Conservation (phyloP, 2,329 filamentous ascomycete species). For the Aspergillus ochraceus region DNA sequence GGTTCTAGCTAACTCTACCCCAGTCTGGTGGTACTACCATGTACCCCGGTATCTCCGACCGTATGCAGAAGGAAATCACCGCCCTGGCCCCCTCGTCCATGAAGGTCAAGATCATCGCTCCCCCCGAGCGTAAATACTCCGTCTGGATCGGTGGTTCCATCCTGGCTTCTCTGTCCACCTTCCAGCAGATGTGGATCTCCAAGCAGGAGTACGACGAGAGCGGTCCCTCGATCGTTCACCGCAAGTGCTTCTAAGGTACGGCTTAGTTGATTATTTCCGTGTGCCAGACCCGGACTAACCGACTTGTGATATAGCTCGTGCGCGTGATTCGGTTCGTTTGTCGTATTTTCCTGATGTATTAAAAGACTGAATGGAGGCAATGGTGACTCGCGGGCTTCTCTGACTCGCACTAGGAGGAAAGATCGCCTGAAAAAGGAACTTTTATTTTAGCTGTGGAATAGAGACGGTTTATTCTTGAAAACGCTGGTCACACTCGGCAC, state of each 20-base stretch:
- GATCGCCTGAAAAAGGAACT: constrained; percentile 42
- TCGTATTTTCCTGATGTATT: constrained; percentile 44
- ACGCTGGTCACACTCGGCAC: constrained; percentile 23
- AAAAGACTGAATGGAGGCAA: constrained; percentile 41
- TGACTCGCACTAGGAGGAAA: constrained; percentile 41
- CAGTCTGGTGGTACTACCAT: constrained; percentile 99
- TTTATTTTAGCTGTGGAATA: constrained; percentile 42
- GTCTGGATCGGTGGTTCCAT: constrained; percentile 99
- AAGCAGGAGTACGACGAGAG: constrained; percentile 99
- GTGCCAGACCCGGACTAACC: not conserved
- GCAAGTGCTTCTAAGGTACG: constrained; percentile 98
- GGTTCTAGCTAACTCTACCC: constrained; percentile 4
- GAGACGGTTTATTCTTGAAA: constrained; percentile 33
- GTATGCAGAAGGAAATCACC: constrained; percentile 99
- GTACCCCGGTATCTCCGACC: constrained; percentile 99
- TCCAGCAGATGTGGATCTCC: constrained; percentile 99
- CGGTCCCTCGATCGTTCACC: constrained; percentile 98
- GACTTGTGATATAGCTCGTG: constrained; percentile 13
- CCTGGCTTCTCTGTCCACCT: constrained; percentile 97
- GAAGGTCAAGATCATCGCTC: constrained; percentile 99
- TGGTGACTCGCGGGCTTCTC: constrained; percentile 39
- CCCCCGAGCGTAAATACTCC: constrained; percentile 99
- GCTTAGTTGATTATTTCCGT: not conserved
- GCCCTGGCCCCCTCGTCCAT: constrained; percentile 98
- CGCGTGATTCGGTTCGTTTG: constrained; percentile 34